Conservation (phyloP, 2,329 filamentous ascomycete species). For the Diplodia corticola region DNA sequence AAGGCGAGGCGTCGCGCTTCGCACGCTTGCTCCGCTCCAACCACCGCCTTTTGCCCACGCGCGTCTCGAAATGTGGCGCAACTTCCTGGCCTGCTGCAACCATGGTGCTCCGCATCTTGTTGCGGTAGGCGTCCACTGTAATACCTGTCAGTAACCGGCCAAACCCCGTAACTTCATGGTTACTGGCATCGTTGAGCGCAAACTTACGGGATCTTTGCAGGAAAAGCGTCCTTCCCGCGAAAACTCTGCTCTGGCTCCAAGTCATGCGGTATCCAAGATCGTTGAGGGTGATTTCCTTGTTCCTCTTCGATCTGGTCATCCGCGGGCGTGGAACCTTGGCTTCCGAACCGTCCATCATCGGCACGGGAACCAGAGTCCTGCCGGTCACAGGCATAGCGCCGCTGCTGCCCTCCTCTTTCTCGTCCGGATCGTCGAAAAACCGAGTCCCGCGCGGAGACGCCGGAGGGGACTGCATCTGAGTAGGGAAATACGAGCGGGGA, state of each 20-base stretch:
- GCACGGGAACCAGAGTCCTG: constrained; percentile 50
- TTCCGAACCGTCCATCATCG: constrained; percentile 66
- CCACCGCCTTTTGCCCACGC: constrained; percentile 74
- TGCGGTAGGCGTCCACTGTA: constrained; percentile 88
- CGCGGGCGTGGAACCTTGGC: constrained; percentile 73
- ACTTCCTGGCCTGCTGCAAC: constrained; percentile 76
- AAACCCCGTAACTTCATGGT: background rate
- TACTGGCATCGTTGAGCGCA: background rate
- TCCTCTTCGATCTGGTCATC: constrained; percentile 67
- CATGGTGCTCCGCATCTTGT: constrained; percentile 83
- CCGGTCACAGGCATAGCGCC: constrained; percentile 43
- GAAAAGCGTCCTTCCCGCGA: constrained; percentile 82
- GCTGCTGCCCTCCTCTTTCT: constrained; percentile 55
- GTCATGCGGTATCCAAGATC: constrained; percentile 94
- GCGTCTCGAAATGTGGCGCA: constrained; percentile 85
- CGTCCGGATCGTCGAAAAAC: constrained; percentile 66
- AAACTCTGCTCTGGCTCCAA: constrained; percentile 92
- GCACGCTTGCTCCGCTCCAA: constrained; percentile 48
- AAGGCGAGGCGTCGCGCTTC: constrained; percentile 39
- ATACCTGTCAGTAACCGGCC: constrained; percentile 28
- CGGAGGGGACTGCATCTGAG: constrained; percentile 87
- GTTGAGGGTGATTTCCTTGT: constrained; percentile 86
- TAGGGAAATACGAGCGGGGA: constrained; percentile 86
- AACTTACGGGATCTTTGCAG: constrained; percentile 88
- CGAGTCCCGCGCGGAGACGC: constrained; percentile 72